phyloP scores from a whole-genome alignment of 208 protist species.

The Trichomonas gallinae region DNA sequence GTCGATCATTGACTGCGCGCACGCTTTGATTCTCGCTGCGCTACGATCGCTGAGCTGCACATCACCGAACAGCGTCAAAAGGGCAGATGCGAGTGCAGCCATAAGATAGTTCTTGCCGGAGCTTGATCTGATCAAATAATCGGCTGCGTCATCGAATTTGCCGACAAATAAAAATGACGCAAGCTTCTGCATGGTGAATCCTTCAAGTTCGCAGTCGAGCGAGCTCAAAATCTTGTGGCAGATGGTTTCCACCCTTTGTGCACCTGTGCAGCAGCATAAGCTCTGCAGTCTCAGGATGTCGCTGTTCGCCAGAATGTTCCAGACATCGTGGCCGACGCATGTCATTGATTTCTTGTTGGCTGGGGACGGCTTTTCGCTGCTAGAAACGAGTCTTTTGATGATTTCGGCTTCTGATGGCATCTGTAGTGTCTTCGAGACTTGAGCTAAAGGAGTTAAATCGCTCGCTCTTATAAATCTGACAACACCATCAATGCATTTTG shows the following conservation, averaged over 20 bases:
- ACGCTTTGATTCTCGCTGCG: neutral
- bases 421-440: neutral
- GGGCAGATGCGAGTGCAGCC: neutral
- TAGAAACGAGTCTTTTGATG: neutral
- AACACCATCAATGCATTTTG: neutral
- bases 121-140: neutral
- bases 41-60: neutral
- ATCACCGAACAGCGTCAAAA: neutral
- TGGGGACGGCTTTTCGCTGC: neutral
- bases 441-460: neutral
- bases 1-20: neutral
- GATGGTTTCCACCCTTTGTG: neutral
- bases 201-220: neutral
- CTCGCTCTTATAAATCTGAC: neutral
- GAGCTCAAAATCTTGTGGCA: neutral
- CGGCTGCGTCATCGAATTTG: neutral
- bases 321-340: neutral
- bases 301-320: neutral
- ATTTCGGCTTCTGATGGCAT: neutral
- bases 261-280: neutral
- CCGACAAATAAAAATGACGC: neutral
- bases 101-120: neutral
- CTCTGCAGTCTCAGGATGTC: neutral
- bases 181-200: neutral
- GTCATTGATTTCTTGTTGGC: neutral